A percentile compares a stretch with the other conserved stretches of the same genome.
Evolutionary conservation across 176 grass and related monocot genomes (phyloP).

Genomic region (Coix lacrymajobi): DNA sequence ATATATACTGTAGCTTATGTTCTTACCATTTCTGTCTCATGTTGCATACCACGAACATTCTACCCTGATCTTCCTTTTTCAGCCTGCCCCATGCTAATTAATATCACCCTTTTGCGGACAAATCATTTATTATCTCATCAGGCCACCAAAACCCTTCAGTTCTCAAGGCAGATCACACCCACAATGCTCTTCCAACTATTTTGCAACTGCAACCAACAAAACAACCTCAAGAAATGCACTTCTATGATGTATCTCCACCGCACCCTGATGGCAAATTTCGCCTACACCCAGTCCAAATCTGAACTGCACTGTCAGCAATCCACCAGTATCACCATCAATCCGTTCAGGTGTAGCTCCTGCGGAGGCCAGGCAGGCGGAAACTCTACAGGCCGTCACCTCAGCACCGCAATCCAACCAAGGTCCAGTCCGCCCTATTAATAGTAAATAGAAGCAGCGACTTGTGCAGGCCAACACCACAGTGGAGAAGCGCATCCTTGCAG

Average conservation of each 20-base stretch:
- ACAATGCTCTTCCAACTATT: background rate
- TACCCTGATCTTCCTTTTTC: background rate
- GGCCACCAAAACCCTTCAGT: background rate
- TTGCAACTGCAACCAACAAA: background rate
- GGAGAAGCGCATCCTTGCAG: background rate
- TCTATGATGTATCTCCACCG: background rate
- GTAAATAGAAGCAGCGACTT: background rate
- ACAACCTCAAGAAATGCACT: background rate
- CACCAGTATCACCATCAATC: background rate
- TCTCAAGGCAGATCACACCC: background rate
- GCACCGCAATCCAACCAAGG: background rate
- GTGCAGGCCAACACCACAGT: background rate
- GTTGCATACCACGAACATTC: background rate
- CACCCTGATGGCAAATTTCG: background rate
- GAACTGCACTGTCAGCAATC: constrained; percentile 23
- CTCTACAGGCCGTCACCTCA: background rate
- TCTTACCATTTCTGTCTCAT: background rate
- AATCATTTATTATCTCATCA: background rate
- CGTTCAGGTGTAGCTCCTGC: background rate
- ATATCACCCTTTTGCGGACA: background rate
- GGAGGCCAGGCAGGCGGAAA: background rate
- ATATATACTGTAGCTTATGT: background rate
- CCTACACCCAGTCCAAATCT: background rate
- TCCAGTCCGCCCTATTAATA: constrained; percentile 21
- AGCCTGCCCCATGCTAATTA: background rate